Conservation (phyloP, 164 flowering plant species). For the Stephania japonica region DNA sequence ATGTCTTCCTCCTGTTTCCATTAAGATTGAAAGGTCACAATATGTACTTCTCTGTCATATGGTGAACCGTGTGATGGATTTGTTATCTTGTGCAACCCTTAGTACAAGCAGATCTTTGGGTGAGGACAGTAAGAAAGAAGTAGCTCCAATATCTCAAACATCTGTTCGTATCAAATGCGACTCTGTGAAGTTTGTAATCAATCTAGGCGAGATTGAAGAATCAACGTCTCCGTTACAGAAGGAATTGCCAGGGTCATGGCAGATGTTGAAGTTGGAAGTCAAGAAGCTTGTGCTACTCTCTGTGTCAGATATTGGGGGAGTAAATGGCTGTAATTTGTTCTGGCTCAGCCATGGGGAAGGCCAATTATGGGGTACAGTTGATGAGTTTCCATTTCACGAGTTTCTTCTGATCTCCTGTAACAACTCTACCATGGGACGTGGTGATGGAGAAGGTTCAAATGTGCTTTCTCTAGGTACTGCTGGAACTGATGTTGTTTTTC, state of each 20-base stretch:
- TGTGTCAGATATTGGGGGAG: slow-evolving; percentile 71
- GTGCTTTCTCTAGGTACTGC: slow-evolving; percentile 64
- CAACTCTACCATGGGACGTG: slow-evolving; percentile 68
- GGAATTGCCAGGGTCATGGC: slow-evolving; percentile 91
- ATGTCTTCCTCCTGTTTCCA: slow-evolving; percentile 33
- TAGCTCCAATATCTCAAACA: slow-evolving; percentile 38
- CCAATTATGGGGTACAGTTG: slow-evolving; percentile 59
- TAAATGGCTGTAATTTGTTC: slow-evolving; percentile 45
- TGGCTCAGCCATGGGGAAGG: slow-evolving; percentile 83
- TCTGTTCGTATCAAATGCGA: slow-evolving; percentile 67
- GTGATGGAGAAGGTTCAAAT: slow-evolving; percentile 94
- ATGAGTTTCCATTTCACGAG: slow-evolving; percentile 35
- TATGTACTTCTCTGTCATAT: slow-evolving; percentile 39
- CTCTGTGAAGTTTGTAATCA: slow-evolving; percentile 40
- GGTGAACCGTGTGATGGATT: slow-evolving; percentile 38
- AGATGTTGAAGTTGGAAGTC: slow-evolving; percentile 37
- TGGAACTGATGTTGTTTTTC: slow-evolving; percentile 57
- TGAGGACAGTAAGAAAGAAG: slow-evolving; percentile 14
- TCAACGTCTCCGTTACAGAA: slow-evolving; percentile 41
- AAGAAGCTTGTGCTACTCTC: slow-evolving; percentile 60
- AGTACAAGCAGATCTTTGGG: slow-evolving; percentile 12
- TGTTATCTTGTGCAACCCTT: slow-evolving; percentile 25
- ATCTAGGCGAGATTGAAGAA: slow-evolving; percentile 32
- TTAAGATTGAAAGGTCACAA: slow-evolving; percentile 38
- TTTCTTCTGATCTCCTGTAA: slow-evolving; percentile 71